These are phyloP conservation scores for Paramecium octaurelia DNA, from an alignment of 73 alveolate genomes.

Conservation along the genomic window DNA sequence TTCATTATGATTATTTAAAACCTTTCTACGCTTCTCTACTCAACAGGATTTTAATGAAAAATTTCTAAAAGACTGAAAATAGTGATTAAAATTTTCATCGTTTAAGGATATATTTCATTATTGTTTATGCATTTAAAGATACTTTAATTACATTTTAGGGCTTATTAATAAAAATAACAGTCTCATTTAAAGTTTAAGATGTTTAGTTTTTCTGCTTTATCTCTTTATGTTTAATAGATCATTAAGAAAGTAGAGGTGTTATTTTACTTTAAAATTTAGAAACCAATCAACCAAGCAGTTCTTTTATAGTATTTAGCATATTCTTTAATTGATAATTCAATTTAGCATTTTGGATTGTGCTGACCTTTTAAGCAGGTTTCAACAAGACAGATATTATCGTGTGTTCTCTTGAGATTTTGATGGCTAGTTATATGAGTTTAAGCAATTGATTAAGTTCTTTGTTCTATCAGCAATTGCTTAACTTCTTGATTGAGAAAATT, in stretches of 20 bases:
- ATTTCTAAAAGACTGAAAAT: not conserved
- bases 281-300: not conserved
- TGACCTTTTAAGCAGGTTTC: not conserved
- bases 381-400: not conserved
- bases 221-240: not conserved
- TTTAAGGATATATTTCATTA: too few species aligned
- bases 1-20: too few species aligned
- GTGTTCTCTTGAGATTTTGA: not conserved
- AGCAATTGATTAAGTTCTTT: not conserved
- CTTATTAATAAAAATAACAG: too few species aligned
- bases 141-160: too few species aligned
- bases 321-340: not conserved
- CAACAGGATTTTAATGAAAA: not conserved
- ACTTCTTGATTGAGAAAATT: not conserved
- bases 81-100: too few species aligned
- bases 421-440: not conserved
- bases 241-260: not conserved
- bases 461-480: not conserved
- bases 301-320: not conserved
- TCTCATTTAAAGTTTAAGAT: not conserved
- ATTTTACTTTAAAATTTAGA: not conserved
- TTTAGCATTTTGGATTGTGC: not conserved
- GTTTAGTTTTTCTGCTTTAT: not conserved
- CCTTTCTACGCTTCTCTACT: not conserved
- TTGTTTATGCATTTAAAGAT: too few species aligned